Conservation (phyloP, 306 rosid genomes). For the Morella rubra region DNA sequence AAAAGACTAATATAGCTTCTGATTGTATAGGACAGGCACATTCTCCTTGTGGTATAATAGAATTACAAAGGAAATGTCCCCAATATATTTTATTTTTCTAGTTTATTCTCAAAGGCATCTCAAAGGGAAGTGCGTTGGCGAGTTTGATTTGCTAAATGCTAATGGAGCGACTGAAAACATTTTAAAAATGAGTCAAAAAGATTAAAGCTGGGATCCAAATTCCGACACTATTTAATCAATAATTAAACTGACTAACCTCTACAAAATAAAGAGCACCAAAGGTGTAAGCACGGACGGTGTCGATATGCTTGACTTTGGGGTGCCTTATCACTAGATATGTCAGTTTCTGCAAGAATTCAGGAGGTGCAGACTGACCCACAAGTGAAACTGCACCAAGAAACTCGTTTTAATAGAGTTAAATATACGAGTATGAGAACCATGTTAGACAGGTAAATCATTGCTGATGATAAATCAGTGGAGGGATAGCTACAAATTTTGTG, state of each 20-base stretch:
- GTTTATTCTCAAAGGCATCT: background rate
- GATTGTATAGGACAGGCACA: background rate
- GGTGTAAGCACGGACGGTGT: conserved; percentile 96
- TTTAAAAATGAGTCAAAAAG: background rate
- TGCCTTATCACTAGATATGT: conserved; percentile 74
- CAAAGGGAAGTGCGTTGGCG: background rate
- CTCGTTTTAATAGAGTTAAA: background rate
- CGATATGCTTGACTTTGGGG: conserved; percentile 75
- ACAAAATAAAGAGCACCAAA: conserved; percentile 96
- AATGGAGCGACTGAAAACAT: background rate
- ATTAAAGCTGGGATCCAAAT: background rate
- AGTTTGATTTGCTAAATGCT: background rate
- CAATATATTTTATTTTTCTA: background rate
- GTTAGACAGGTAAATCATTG: background rate
- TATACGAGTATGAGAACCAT: background rate
- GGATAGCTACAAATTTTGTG: background rate
- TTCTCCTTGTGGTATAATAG: background rate
- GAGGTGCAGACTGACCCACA: conserved; percentile 94
- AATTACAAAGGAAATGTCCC: background rate
- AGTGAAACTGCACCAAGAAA: conserved; percentile 56
- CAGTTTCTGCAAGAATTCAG: conserved; percentile 80
- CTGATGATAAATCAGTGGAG: background rate
- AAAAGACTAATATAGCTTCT: background rate
- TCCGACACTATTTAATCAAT: background rate
- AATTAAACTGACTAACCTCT: conserved; percentile 53